These are phyloP conservation scores for Eucalyptus marginata DNA, from an alignment of 345 rosid species.

Conservation along the genomic window DNA sequence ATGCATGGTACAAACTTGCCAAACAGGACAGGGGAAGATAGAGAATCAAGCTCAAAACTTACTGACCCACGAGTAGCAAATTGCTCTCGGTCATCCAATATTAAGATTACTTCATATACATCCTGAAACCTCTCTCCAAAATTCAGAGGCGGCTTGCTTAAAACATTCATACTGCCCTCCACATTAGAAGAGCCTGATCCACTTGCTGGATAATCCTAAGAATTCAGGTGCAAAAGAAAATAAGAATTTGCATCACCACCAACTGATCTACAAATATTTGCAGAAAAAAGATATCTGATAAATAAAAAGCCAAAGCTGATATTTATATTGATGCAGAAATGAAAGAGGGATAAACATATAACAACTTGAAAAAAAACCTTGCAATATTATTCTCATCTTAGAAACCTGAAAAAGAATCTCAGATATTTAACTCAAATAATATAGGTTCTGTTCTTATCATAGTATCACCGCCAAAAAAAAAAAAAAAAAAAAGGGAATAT, in stretches of 20 bases:
- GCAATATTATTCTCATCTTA: not conserved
- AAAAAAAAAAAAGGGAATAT: not conserved
- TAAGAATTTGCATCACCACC: not conserved
- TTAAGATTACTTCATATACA: slow-evolving; percentile 58
- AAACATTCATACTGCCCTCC: slow-evolving; percentile 11
- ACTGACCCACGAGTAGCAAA: slow-evolving; percentile 63
- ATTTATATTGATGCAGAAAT: not conserved
- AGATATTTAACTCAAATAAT: not conserved
- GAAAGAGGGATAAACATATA: not conserved
- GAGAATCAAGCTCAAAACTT: not conserved
- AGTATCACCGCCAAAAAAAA: not conserved
- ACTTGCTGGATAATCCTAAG: slow-evolving; percentile 8
- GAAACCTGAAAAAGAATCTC: not conserved
- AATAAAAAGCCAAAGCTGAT: not conserved
- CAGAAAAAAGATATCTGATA: not conserved
- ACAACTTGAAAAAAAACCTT: not conserved
- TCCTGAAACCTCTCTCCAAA: slow-evolving; percentile 74
- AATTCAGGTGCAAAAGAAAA: not conserved
- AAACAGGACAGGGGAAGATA: not conserved
- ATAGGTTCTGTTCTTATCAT: not conserved
- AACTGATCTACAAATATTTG: not conserved
- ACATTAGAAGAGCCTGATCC: slow-evolving; percentile 16
- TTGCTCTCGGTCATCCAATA: slow-evolving; percentile 81
- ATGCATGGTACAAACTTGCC: not conserved
- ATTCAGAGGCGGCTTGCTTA: slow-evolving; percentile 58